Evolutionary conservation across 495 filamentous ascomycete species (phyloP).

Genomic region (Penicillium simplicissimum): DNA sequence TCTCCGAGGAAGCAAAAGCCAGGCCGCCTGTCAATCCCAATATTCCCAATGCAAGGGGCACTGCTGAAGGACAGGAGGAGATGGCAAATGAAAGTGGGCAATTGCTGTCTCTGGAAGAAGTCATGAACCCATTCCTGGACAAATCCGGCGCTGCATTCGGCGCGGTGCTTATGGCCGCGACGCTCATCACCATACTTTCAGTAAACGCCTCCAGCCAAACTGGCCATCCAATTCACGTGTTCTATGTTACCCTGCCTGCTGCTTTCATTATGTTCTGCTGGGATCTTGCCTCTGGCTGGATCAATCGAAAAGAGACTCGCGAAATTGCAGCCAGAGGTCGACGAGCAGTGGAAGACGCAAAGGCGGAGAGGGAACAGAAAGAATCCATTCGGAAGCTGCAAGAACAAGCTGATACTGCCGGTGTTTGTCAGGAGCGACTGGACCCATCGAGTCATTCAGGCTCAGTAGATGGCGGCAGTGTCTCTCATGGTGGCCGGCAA

Average conservation of each 20-base stretch:
- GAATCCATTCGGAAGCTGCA: slow-evolving; percentile 11
- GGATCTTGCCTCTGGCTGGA: slow-evolving; percentile 61
- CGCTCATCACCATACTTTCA: slow-evolving; percentile 57
- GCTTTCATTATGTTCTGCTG: slow-evolving; percentile 63
- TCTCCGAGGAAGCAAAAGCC: slow-evolving; percentile 49
- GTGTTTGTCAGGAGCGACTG: neutral
- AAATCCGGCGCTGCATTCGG: slow-evolving; percentile 61
- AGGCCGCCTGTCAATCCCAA: slow-evolving; percentile 65
- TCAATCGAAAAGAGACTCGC: slow-evolving; percentile 56
- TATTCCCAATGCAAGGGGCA: slow-evolving; percentile 61
- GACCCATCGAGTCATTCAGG: neutral
- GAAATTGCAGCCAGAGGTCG: slow-evolving; percentile 58
- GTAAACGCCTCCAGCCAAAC: slow-evolving; percentile 57
- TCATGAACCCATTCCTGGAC: slow-evolving; percentile 71
- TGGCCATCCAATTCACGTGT: slow-evolving; percentile 44
- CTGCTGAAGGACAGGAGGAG: slow-evolving; percentile 53
- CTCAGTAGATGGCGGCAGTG: neutral
- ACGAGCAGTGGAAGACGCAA: slow-evolving; percentile 48
- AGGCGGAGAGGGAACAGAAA: slow-evolving; percentile 31
- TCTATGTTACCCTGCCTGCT: slow-evolving; percentile 62
- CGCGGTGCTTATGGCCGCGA: slow-evolving; percentile 59
- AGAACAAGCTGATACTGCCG: slow-evolving; percentile 1
- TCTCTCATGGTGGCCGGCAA: slow-evolving; percentile 1
- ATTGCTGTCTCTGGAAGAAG: slow-evolving; percentile 61
- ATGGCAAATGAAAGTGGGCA: slow-evolving; percentile 38